Percentiles rank a stretch among this genome's conserved stretches.
These are phyloP conservation scores for Nothophaeocryptopus gaeumannii DNA, from an alignment of 2,329 filamentous ascomycete genomes.

Conservation along the genomic window DNA sequence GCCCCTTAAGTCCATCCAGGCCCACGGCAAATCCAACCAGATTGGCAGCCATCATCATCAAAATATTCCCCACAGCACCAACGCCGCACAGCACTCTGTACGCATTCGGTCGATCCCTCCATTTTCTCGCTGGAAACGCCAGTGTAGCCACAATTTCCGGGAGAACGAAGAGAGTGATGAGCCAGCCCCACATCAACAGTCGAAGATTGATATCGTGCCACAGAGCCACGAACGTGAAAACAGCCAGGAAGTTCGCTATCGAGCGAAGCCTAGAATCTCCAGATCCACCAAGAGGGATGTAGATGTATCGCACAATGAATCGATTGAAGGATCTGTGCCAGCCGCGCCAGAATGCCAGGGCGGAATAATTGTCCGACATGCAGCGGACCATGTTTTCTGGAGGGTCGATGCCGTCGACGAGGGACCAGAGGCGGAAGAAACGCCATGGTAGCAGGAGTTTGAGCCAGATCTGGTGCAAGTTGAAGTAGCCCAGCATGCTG, in stretches of 20 bases:
- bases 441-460: slow-evolving; percentile 96
- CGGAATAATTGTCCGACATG: slow-evolving; percentile 90
- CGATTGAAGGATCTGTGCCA: slow-evolving; percentile 97
- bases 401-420: slow-evolving; percentile 86
- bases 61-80: slow-evolving; percentile 76
- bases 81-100: slow-evolving; percentile 79
- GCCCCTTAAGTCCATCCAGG: slow-evolving; percentile 75
- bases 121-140: slow-evolving; percentile 71
- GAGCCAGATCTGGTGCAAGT: slow-evolving; percentile 95
- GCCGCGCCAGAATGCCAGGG: slow-evolving; percentile 86
- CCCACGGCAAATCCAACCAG: slow-evolving; percentile 93
- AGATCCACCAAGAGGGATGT: slow-evolving; percentile 80
- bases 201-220: slow-evolving; percentile 97
- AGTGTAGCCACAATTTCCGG: slow-evolving; percentile 74
- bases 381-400: slow-evolving; percentile 98
- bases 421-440: slow-evolving; percentile 95
- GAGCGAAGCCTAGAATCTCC: slow-evolving; percentile 54
- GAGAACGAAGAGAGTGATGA: slow-evolving; percentile 88
- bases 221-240: slow-evolving; percentile 94
- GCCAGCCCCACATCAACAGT: slow-evolving; percentile 93
- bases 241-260: slow-evolving; percentile 72
- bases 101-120: slow-evolving; percentile 64
- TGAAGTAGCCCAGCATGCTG: slow-evolving; percentile 88
- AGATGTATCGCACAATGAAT: slow-evolving; percentile 92
- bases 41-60: slow-evolving; percentile 97